These are phyloP conservation scores for Zancudomyces culisetae DNA, from an alignment of 371 early-diverging fungal species.

Conservation along the genomic window DNA sequence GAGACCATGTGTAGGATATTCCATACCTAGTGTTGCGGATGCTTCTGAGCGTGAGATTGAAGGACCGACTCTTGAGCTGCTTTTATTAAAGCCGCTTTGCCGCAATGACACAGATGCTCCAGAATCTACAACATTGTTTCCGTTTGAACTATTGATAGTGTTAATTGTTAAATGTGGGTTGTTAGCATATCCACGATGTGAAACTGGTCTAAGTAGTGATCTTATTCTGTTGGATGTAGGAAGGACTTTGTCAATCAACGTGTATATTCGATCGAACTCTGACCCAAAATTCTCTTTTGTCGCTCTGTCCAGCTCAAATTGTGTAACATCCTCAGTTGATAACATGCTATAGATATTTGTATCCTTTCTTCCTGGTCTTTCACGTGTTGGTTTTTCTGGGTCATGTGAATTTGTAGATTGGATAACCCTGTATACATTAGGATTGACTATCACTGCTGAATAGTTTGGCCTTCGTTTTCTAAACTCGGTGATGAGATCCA, in stretches of 20 bases:
- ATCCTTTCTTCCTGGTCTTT: neutral
- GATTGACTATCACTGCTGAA: constrained; percentile 8
- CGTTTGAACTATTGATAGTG: neutral
- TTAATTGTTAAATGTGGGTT: neutral
- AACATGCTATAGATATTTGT: neutral
- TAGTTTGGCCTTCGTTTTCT: constrained; percentile 25
- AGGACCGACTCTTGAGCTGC: no score
- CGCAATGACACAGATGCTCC: neutral
- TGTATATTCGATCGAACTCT: constrained; percentile 25
- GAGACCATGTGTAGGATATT: no score
- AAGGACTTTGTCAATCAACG: constrained; percentile 13
- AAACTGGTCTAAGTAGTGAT: neutral
- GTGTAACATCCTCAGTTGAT: neutral
- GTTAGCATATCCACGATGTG: neutral
- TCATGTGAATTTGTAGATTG: neutral
- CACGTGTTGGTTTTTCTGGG: neutral
- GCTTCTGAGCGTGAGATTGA: no score
- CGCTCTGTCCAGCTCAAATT: constrained; percentile 14
- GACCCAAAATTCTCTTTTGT: constrained; percentile 23
- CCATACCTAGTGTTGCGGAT: no score
- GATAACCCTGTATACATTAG: constrained; percentile 8
- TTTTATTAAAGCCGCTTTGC: no score
- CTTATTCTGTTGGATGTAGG: neutral
- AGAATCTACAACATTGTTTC: neutral
- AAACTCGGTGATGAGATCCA: constrained; percentile 23